Evolutionary conservation across 1,284 basidiomycete genomes (phyloP), one percentile per base, ranked within the genome.

Genomic region (Kwoniella shivajii): DNA sequence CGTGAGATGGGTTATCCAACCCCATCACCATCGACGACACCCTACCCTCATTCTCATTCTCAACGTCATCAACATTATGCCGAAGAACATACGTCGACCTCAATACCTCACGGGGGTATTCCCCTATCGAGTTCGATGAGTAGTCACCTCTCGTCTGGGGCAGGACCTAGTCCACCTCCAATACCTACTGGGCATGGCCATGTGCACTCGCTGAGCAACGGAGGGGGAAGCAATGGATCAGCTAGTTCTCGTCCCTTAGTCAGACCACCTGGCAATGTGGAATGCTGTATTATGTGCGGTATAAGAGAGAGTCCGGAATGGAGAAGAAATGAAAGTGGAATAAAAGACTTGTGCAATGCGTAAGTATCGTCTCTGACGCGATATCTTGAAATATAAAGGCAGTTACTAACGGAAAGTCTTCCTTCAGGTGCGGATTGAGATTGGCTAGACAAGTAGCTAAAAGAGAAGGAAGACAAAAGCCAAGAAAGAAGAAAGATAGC

Each of bases 311-410:
- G 89, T 66, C 93, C 93, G 0, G 94, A 97, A 76, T 97, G 93
- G 93, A 82, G 93, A 68, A 92, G 95, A 76, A 91, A 72, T 29
- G 78, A 78, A 54, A 89, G 84, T 67, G 92, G 92, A 16, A 88
- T 89, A 76, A 94, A 94, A 79, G 89, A 92, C 74, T 80, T 95
- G 44, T 95, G 92, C 76, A 95, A 95, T 78, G 92, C 92, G 88
- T 93, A 78, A 82, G 88, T 83, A 56, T 56, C 59, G 10, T 22
- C 16, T 7, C 34, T 37, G 16, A 13, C 16, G 20, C n/a, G 22
- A 41, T 6, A 26, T 27, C 24, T n/a, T 24, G 16, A 29, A 26
- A 46, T 4, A 20, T 34, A 29, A 14, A 9, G 14, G 39, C 6
- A 18, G 3, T 11, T 27, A 30, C 44, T 56, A 22, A 56, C 48